Conservation (phyloP, 768 basidiomycete genomes). For the Kwoniella botswanensis region DNA sequence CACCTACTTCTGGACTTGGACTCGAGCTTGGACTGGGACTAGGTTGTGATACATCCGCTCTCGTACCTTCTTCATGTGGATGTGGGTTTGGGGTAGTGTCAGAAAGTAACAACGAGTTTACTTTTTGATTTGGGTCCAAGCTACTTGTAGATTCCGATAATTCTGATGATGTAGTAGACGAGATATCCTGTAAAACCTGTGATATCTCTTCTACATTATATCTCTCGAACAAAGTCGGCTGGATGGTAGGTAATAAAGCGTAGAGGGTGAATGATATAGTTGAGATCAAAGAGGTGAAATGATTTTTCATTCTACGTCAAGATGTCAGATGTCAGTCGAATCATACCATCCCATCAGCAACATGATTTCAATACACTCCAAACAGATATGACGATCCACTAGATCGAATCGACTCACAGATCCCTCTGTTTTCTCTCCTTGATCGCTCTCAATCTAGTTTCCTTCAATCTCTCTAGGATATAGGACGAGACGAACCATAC, state of each 20-base stretch:
- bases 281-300: slow-evolving; percentile 53
- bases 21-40: no score
- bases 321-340: no score
- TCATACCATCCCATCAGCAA: no score
- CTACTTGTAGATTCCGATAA: slow-evolving; percentile 8
- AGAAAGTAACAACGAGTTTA: slow-evolving; percentile 17
- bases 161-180: slow-evolving; percentile 2
- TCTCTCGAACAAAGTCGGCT: slow-evolving; percentile 42
- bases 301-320: slow-evolving; percentile 42
- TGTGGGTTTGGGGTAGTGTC: neutral
- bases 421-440: slow-evolving; percentile 42
- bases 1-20: neutral
- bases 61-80: neutral
- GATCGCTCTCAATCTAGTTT: slow-evolving; percentile 36
- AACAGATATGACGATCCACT: no score
- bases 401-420: slow-evolving; percentile 27
- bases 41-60: neutral
- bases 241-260: slow-evolving; percentile 54
- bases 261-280: slow-evolving; percentile 58
- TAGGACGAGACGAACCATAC: slow-evolving; percentile 44
- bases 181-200: slow-evolving; percentile 46
- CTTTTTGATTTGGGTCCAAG: slow-evolving; percentile 6
- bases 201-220: slow-evolving; percentile 50
- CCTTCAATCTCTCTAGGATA: slow-evolving; percentile 42
- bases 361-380: no score